Conservation (phyloP, 495 filamentous ascomycete species). For the Pyrenula aspistea region DNA sequence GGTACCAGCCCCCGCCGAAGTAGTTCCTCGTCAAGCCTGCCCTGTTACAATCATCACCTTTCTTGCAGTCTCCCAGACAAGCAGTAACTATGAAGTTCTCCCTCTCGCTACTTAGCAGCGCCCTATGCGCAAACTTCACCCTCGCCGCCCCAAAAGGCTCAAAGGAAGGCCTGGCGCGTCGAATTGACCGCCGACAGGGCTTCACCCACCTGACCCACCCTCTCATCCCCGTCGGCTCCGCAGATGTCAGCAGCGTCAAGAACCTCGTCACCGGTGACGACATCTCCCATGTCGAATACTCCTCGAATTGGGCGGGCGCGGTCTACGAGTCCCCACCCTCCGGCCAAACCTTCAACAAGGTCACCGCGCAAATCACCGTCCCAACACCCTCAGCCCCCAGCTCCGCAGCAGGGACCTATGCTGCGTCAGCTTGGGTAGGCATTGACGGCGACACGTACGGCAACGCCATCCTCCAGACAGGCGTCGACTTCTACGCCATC, state of each 20-base stretch:
- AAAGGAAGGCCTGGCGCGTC: background rate
- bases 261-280: slow-evolving; percentile 1
- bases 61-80: background rate
- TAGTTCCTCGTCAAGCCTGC: too few species aligned
- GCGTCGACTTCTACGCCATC: slow-evolving; percentile 34
- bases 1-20: too few species aligned
- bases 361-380: slow-evolving; percentile 43
- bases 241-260: background rate
- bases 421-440: slow-evolving; percentile 51
- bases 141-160: background rate
- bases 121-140: background rate
- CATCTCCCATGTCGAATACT: slow-evolving; percentile 31
- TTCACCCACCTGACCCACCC: background rate
- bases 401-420: slow-evolving; percentile 23
- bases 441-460: slow-evolving; percentile 49
- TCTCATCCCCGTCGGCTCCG: background rate
- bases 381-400: slow-evolving; percentile 35
- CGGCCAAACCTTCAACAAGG: slow-evolving; percentile 34
- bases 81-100: background rate
- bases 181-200: background rate
- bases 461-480: slow-evolving; percentile 47
- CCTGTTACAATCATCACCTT: too few species aligned
- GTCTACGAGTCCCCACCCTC: slow-evolving; percentile 31
- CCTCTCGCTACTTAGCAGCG: background rate
- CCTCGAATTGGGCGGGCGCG: slow-evolving; percentile 49